Evolutionary conservation across 148 eudicot genomes (phyloP).

Genomic region (Camellia sinensis): DNA sequence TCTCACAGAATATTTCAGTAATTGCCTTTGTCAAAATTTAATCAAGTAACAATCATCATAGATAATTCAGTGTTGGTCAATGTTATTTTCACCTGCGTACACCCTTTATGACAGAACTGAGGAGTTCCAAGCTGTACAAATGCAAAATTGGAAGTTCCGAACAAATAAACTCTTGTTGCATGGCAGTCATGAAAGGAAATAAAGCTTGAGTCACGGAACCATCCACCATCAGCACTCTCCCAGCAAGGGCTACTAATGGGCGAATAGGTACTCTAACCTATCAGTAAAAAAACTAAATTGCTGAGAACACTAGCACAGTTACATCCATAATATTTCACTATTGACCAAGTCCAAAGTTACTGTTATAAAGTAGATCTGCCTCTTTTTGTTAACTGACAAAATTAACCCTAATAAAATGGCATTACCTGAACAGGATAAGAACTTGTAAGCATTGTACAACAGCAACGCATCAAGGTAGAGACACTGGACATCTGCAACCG

Average conservation of each 20-base stretch:
- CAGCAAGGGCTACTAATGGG: constrained; percentile 51
- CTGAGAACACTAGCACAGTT: background rate
- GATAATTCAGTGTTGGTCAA: background rate
- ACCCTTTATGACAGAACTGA: constrained; percentile 57
- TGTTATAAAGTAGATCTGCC: background rate
- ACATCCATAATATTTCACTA: background rate
- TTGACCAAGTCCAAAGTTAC: background rate
- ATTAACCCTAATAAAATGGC: constrained; percentile 1
- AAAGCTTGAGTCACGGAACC: constrained; percentile 58
- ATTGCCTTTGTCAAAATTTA: background rate
- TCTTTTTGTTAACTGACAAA: background rate
- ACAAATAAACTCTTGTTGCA: constrained; percentile 80
- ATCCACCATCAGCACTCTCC: constrained; percentile 79
- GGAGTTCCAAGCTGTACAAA: constrained; percentile 54
- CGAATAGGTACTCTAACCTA: constrained; percentile 72
- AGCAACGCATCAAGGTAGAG: constrained; percentile 59
- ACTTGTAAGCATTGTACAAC: constrained; percentile 64
- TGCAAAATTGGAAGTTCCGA: constrained; percentile 81
- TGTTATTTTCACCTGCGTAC: constrained; percentile 51
- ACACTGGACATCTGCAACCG: constrained; percentile 48
- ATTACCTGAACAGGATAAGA: constrained; percentile 76
- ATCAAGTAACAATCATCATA: too few relatives aligned
- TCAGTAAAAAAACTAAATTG: constrained; percentile 11
- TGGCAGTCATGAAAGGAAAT: constrained; percentile 52
- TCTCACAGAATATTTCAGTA: background rate